A percentile compares a stretch with the other conserved stretches of the same genome.
phyloP scores from a whole-genome alignment of 495 filamentous ascomycete species.

The Penicillium goetzii region DNA sequence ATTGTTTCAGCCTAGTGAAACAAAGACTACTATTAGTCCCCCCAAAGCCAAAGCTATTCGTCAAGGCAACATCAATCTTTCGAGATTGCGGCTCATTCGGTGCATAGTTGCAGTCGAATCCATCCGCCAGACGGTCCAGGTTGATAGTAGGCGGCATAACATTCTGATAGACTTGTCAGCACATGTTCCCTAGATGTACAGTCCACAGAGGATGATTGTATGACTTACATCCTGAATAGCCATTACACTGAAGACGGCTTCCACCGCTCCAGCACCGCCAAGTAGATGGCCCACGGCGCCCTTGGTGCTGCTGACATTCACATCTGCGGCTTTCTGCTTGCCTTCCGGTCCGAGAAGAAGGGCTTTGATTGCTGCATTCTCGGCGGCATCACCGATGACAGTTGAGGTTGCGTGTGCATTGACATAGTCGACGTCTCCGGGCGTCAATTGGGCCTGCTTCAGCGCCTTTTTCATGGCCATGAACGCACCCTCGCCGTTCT shows the following conservation, averaged over 20 bases:
- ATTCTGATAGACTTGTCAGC: slow-evolving; percentile 56
- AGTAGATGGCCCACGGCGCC: slow-evolving; percentile 91
- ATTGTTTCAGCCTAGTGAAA: slow-evolving; percentile 54
- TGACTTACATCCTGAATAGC: slow-evolving; percentile 73
- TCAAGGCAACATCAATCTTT: slow-evolving; percentile 72
- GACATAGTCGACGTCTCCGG: slow-evolving; percentile 80
- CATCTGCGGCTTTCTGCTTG: slow-evolving; percentile 57
- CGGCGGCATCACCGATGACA: slow-evolving; percentile 79
- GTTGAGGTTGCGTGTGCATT: slow-evolving; percentile 96
- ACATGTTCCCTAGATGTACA: neutral
- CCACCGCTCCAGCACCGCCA: slow-evolving; percentile 86
- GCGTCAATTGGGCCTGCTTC: slow-evolving; percentile 68
- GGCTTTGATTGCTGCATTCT: slow-evolving; percentile 79
- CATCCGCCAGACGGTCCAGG: slow-evolving; percentile 65
- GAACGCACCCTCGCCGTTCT: slow-evolving; percentile 77
- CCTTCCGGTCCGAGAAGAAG: slow-evolving; percentile 78
- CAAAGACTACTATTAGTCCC: slow-evolving; percentile 93
- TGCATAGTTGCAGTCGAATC: slow-evolving; percentile 87
- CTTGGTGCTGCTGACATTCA: slow-evolving; percentile 92
- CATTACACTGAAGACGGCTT: slow-evolving; percentile 81
- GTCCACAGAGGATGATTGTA: neutral
- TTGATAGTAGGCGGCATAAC: slow-evolving; percentile 88
- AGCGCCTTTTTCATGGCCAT: slow-evolving; percentile 86
- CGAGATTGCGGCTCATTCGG: slow-evolving; percentile 70
- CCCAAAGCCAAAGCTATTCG: slow-evolving; percentile 98